Evolutionary conservation across 2,329 filamentous ascomycete species (phyloP), one percentile per base, ranked within the genome.

Genomic region (Aureobasidium sp.): DNA sequence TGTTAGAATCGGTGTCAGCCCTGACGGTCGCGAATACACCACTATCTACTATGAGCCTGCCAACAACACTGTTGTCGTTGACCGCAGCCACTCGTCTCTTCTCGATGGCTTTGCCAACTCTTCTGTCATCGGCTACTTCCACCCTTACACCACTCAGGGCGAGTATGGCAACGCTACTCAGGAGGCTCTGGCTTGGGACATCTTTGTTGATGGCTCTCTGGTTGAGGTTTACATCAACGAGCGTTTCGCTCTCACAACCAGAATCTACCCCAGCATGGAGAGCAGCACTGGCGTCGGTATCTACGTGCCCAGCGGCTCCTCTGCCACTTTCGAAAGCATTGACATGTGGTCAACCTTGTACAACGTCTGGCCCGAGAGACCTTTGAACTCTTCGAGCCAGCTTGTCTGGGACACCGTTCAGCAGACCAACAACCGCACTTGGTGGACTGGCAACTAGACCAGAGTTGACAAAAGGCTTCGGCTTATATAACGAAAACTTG

Each of bases 201-300:
- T 80, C 62, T 80, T 77, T 68, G 66, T 80, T 44, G 79, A 81
- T 62, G 78, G 78, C 27, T 78, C 75, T 0, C 68, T 80, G 27
- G 68, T 79, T 0, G 79, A 81, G 68, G 67, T 81, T 29, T 79
- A 77, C 64, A 68, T 79, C 46, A 80, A 80, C 63, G 76, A 74
- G 36, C 69, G 74, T n/a, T 75, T 75, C 23, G 71, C 72, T 1
- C 65, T 75, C 41, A 69, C 72, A 0, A 78, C 78, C 5, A 72
- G 78, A 41, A 76, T 80, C 48, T 81, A 80, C 64, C 78, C 78
- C 12, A 70, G 69, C 36, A 74, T 75, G 62, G 70, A 68, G 26
- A 78, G 78, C 66, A 77, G 75, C 61, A 76, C 73, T 1, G 75
- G 74, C 7, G 74, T 75, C 42, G 76, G 77, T 46, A 68, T 79